These are phyloP conservation scores for Solanum lignicaule DNA, from an alignment of 257 asterid species.

Conservation along the genomic window DNA sequence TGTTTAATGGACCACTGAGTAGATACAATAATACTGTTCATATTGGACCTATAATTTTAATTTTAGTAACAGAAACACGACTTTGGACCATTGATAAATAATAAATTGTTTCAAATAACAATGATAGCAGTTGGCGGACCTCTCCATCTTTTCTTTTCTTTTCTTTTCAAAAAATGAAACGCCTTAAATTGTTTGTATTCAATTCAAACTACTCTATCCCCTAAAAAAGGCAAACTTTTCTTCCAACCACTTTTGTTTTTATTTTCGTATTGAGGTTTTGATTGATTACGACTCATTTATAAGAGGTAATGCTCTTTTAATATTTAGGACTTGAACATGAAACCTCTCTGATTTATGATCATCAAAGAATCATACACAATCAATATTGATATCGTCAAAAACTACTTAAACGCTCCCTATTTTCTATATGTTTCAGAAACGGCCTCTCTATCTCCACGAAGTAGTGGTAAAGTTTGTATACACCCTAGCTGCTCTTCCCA, in stretches of 20 bases:
- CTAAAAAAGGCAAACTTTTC: background rate
- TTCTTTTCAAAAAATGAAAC: background rate
- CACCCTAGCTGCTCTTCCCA: background rate
- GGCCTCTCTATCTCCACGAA: background rate
- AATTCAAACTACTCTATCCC: background rate
- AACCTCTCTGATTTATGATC: background rate
- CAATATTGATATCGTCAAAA: background rate
- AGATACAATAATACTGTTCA: too few species aligned
- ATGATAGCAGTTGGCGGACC: background rate
- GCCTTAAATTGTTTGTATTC: background rate
- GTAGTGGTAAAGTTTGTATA: background rate
- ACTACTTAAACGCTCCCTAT: background rate
- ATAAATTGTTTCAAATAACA: background rate
- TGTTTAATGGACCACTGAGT: background rate
- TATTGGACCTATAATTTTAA: background rate
- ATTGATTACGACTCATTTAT: background rate
- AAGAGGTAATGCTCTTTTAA: background rate
- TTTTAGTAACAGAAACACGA: background rate
- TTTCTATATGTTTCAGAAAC: background rate
- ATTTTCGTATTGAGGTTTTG: background rate
- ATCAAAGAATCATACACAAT: too few species aligned
- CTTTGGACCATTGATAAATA: background rate
- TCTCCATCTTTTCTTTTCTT: background rate
- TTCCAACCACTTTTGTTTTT: background rate
- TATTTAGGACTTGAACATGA: background rate